Conservation (phyloP, 164 flowering plant genomes). For the Vitis amurensis region DNA sequence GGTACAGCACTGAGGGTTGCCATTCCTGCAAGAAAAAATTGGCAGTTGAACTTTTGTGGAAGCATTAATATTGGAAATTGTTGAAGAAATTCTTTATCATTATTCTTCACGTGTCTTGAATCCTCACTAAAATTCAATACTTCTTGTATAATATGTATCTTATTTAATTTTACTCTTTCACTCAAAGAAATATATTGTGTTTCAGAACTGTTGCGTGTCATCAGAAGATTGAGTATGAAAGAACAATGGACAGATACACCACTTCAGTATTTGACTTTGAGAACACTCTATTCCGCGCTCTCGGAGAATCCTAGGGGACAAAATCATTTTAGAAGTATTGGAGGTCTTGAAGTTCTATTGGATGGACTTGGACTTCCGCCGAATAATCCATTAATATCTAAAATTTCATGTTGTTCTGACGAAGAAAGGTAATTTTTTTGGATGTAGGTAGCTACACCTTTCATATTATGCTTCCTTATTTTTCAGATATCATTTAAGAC, state of each 20-base stretch:
- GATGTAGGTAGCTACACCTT: not conserved
- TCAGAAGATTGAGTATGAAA: conserved; percentile 79
- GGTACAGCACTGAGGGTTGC: not conserved
- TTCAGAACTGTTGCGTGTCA: conserved; percentile 81
- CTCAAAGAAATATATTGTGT: conserved; percentile 14
- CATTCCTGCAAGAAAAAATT: not conserved
- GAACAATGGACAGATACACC: conserved; percentile 64
- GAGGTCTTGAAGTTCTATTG: conserved; percentile 94
- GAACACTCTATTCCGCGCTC: conserved; percentile 65
- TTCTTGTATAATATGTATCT: not conserved
- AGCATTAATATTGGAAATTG: not conserved
- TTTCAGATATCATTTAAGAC: too few species aligned
- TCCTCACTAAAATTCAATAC: not conserved
- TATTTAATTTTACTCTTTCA: not conserved
- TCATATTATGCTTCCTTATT: not conserved
- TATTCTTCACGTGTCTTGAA: not conserved
- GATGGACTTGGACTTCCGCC: conserved; percentile 83
- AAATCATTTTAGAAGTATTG: conserved; percentile 97
- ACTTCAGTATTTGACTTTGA: conserved; percentile 70
- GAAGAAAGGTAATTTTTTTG: conserved; percentile 38
- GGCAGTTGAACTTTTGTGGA: not conserved
- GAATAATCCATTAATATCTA: conserved; percentile 28
- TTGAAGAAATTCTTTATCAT: not conserved
- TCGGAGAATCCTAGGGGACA: conserved; percentile 84
- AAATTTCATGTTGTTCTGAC: conserved; percentile 19